Percentiles rank a stretch among this genome's conserved stretches.
These are phyloP conservation scores for Serpula lacrymans DNA, from an alignment of 768 basidiomycete species.

Conservation along the genomic window DNA sequence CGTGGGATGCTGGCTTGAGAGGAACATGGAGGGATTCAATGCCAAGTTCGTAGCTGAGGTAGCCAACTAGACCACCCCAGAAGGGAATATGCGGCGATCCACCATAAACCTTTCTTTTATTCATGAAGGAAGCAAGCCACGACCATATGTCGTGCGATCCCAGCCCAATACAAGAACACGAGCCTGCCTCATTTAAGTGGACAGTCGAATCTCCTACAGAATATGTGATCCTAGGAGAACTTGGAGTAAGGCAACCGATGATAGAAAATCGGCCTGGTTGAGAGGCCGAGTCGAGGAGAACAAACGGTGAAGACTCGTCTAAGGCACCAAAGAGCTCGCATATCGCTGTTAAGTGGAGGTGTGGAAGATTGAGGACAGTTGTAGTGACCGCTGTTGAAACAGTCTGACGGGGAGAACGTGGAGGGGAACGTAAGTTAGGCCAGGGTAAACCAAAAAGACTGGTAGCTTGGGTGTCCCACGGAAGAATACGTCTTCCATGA, in stretches of 20 bases:
- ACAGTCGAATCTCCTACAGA: constrained; percentile 48
- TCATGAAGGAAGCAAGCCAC: constrained; percentile 75
- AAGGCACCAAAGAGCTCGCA: constrained; percentile 62
- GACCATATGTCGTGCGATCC: constrained; percentile 61
- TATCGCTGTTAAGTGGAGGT: constrained; percentile 40
- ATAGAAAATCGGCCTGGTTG: constrained; percentile 74
- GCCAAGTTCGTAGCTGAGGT: constrained; percentile 78
- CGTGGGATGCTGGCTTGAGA: constrained; percentile 24
- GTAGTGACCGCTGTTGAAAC: constrained; percentile 32
- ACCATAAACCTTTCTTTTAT: constrained; percentile 38
- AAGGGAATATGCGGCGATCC: constrained; percentile 62
- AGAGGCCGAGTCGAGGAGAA: constrained; percentile 73
- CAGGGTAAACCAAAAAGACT: constrained; percentile 49
- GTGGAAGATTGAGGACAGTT: constrained; percentile 38
- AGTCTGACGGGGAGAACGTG: constrained; percentile 16
- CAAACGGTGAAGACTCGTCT: constrained; percentile 60
- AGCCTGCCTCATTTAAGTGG: constrained; percentile 37
- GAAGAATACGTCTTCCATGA: constrained; percentile 31
- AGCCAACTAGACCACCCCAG: constrained; percentile 82
- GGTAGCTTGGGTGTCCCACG: constrained; percentile 40
- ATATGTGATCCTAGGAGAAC: constrained; percentile 58
- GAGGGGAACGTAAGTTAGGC: constrained; percentile 44
- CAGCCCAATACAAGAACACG: constrained; percentile 38
- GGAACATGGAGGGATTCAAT: constrained; percentile 50
- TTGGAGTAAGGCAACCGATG: constrained; percentile 54